phyloP scores from a whole-genome alignment of 306 rosid species.

The Vachellia pachyceras region DNA sequence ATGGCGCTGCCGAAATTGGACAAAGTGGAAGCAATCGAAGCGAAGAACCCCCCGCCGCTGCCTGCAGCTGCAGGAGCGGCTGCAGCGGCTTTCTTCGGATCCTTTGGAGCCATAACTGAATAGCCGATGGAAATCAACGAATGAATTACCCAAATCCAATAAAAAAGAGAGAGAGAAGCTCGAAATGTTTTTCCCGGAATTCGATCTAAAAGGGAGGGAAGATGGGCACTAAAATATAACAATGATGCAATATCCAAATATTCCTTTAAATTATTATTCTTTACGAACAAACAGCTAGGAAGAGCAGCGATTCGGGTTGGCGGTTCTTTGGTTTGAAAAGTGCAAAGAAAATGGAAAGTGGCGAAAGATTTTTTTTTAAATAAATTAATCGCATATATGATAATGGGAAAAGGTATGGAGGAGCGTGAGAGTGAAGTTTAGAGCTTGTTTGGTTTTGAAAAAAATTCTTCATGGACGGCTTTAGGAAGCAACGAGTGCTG shows the following conservation, averaged over 20 bases:
- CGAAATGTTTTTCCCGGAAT: background rate
- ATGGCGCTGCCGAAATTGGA: slow-evolving; percentile 63
- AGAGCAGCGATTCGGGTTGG: slow-evolving; percentile 53
- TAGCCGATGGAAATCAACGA: slow-evolving; percentile 35
- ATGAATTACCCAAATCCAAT: slow-evolving; percentile 20
- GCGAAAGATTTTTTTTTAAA: background rate
- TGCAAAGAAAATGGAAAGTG: slow-evolving; percentile 31
- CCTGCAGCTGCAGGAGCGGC: slow-evolving; percentile 45
- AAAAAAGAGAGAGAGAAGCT: slow-evolving; percentile 22
- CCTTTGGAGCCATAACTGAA: slow-evolving; percentile 63
- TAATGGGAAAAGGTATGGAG: background rate
- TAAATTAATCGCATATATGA: background rate
- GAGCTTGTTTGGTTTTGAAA: too few relatives aligned
- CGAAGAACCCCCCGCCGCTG: slow-evolving; percentile 70
- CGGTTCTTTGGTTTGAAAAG: slow-evolving; percentile 65
- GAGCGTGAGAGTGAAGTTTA: background rate
- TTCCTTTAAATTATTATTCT: background rate
- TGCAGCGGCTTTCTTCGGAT: slow-evolving; percentile 60
- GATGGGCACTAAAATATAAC: slow-evolving; percentile 29
- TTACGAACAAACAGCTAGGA: slow-evolving; percentile 50
- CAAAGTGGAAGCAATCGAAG: slow-evolving; percentile 72
- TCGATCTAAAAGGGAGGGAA: slow-evolving; percentile 40
- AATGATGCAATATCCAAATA: background rate
- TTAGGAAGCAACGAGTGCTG: too few relatives aligned
- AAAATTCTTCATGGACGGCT: too few relatives aligned